These are phyloP conservation scores for Globisporangium sylvaticum DNA, from an alignment of 352 stramenopile genomes.

Conservation along the genomic window DNA sequence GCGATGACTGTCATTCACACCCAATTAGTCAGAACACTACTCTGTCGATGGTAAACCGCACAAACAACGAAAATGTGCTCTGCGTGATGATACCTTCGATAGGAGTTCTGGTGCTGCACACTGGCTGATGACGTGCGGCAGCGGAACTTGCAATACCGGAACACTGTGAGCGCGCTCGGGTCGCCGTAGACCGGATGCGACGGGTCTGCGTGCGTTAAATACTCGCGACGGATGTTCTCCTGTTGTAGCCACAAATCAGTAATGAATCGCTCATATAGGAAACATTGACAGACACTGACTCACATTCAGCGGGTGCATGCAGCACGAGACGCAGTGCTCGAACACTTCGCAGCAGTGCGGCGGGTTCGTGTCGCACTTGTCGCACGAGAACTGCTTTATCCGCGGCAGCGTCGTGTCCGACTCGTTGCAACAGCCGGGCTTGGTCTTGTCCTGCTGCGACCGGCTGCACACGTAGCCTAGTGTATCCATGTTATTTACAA, in stretches of 20 bases:
- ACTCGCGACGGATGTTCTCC: conserved; percentile 53
- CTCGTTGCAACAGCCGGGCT: conserved; percentile 59
- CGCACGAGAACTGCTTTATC: conserved; percentile 59
- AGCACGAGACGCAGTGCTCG: conserved; percentile 76
- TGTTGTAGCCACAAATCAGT: conserved; percentile 15
- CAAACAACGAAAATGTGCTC: no score
- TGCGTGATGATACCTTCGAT: conserved; percentile 34
- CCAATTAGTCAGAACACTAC: no score
- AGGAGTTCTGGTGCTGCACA: conserved; percentile 77
- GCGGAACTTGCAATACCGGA: conserved; percentile 64
- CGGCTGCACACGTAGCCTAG: conserved; percentile 53
- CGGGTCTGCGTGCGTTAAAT: conserved; percentile 53
- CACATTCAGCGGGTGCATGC: conserved; percentile 77
- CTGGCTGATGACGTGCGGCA: conserved; percentile 75
- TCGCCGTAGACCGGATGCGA: conserved; percentile 63
- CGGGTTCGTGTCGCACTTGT: conserved; percentile 54
- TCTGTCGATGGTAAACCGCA: no score
- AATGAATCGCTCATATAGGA: not conserved
- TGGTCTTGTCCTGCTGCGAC: conserved; percentile 32
- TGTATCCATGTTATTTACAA: not conserved
- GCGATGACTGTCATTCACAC: conserved; percentile 27
- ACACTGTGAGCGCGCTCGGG: conserved; percentile 49
- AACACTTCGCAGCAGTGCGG: conserved; percentile 69
- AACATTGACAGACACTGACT: not conserved
- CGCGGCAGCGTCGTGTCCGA: conserved; percentile 42